These are phyloP conservation scores for Aspergillus thermomutatus DNA, from an alignment of 2,329 filamentous ascomycete species.

Conservation along the genomic window DNA sequence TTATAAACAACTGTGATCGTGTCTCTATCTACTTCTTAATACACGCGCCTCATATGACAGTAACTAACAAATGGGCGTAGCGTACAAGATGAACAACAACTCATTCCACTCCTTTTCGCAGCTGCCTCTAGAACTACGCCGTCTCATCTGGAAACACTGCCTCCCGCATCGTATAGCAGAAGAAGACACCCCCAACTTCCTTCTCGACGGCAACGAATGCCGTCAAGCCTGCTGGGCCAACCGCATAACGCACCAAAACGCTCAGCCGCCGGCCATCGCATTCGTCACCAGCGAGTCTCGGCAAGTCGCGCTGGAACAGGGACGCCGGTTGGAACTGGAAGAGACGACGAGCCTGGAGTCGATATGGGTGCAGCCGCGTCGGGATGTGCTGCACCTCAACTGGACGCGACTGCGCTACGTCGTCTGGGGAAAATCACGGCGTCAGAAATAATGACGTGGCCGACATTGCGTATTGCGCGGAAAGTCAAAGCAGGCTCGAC, in stretches of 20 bases:
- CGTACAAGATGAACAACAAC: no score
- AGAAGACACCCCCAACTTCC: background rate
- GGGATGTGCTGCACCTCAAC: background rate
- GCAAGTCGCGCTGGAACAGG: background rate
- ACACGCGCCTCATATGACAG: no score
- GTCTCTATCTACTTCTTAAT: no score
- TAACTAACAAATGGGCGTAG: no score
- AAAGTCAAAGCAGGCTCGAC: background rate
- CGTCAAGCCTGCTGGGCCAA: background rate
- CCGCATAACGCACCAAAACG: background rate
- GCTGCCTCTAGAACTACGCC: conserved; percentile 6
- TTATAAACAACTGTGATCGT: no score
- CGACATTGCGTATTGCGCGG: background rate
- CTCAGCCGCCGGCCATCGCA: background rate
- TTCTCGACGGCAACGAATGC: background rate
- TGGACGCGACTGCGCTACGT: background rate
- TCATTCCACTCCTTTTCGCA: conserved; percentile 2
- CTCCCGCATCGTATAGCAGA: conserved; percentile 7
- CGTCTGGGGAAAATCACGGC: no score
- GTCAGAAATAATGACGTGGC: background rate
- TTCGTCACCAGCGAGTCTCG: background rate
- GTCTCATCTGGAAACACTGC: conserved; percentile 7
- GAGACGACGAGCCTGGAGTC: background rate
- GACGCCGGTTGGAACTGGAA: background rate
- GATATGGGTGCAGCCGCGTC: background rate